A percentile compares a stretch with the other conserved stretches of the same genome.
Evolutionary conservation across 345 rosid species (phyloP).

Genomic region (Eutrema yunnanense): DNA sequence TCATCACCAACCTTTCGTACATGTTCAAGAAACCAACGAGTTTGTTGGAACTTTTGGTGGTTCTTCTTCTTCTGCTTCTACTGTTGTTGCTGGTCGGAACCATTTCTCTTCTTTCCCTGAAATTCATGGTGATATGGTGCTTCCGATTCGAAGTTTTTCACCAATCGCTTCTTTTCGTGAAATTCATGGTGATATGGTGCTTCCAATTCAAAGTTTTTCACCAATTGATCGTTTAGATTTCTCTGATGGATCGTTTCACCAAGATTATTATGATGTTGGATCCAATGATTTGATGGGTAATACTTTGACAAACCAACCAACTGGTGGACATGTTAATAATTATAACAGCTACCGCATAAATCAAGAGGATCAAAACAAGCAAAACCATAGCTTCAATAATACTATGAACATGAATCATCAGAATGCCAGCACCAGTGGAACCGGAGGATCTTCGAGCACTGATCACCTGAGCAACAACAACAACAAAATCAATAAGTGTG

Average conservation of each 20-base stretch:
- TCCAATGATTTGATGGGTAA: conserved; percentile 4
- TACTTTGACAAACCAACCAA: background rate
- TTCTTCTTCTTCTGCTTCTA: background rate
- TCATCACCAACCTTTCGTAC: background rate
- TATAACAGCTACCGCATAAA: background rate
- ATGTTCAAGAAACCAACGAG: background rate
- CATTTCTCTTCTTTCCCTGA: background rate
- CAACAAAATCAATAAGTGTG: background rate
- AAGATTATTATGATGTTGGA: background rate
- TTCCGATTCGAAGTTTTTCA: background rate
- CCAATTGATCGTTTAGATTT: background rate
- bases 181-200: background rate
- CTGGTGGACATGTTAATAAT: background rate
- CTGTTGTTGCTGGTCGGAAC: background rate
- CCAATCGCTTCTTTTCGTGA: background rate
- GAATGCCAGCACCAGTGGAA: background rate
- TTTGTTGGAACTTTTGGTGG: background rate
- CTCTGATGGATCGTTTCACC: background rate
- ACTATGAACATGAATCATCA: background rate
- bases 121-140: background rate
- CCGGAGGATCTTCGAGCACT: background rate
- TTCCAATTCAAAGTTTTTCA: background rate
- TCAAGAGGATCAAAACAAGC: background rate
- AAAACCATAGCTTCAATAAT: background rate
- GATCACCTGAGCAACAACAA: background rate